Evolutionary conservation across 352 stramenopile genomes (phyloP).

Genomic region (Blastocystis sp.): DNA sequence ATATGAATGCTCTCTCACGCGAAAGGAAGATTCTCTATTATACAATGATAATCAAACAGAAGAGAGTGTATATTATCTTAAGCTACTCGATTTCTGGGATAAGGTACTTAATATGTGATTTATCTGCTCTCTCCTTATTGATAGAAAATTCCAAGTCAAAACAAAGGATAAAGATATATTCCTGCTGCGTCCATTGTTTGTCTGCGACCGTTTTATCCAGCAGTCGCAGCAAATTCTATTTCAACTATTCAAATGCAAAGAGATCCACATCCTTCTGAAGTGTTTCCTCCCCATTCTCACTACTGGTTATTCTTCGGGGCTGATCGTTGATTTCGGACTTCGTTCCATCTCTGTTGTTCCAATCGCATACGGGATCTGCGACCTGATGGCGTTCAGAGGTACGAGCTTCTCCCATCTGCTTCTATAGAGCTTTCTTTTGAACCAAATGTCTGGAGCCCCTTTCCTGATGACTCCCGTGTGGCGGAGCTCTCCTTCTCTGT

Average conservation of each 20-base stretch:
- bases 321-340: background rate
- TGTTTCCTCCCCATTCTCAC: background rate
- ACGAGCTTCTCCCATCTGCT: background rate
- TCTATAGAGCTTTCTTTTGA: background rate
- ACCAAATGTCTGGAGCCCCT: background rate
- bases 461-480: background rate
- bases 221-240: background rate
- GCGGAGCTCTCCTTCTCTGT: background rate
- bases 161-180: background rate
- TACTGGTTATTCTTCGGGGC: background rate
- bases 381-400: background rate
- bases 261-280: background rate
- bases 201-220: background rate
- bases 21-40: background rate
- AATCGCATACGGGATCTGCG: background rate
- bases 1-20: background rate
- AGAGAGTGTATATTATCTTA: background rate
- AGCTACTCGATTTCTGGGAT: conserved; percentile 16
- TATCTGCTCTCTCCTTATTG: background rate
- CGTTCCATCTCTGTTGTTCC: background rate
- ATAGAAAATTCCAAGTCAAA: background rate
- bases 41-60: background rate
- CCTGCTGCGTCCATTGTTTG: background rate
- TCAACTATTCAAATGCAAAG: background rate
- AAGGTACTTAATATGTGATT: background rate